Conservation (phyloP, 306 rosid species). For the Medicago arabica region DNA sequence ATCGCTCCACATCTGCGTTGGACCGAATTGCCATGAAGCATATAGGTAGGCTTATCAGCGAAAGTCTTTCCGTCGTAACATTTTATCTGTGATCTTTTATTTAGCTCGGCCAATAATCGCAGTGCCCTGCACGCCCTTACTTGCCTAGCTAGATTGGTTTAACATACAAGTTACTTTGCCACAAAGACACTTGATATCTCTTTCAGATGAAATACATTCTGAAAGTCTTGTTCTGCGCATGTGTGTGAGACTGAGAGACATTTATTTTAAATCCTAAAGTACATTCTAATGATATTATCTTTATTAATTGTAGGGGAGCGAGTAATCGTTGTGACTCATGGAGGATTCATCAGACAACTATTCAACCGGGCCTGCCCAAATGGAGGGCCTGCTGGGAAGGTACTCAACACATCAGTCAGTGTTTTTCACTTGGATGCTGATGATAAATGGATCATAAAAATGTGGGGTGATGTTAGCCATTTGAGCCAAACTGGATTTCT, state of each 20-base stretch:
- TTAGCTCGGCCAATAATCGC: conserved; percentile 4
- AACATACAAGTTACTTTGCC: conserved; percentile 18
- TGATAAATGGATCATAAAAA: conserved; percentile 64
- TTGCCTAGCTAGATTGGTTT: conserved; percentile 24
- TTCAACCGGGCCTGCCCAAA: conserved; percentile 59
- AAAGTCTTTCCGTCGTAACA: conserved; percentile 20
- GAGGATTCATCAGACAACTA: conserved; percentile 74
- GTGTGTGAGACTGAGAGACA: too few species aligned
- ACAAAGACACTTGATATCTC: too few species aligned
- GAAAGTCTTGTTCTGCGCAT: too few species aligned
- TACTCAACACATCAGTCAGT: conserved; percentile 72
- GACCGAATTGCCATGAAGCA: conserved; percentile 70
- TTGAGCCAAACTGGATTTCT: conserved; percentile 64
- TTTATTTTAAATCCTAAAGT: background rate
- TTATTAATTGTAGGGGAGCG: conserved; percentile 66
- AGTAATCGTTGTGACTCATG: conserved; percentile 74
- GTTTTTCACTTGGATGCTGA: conserved; percentile 70
- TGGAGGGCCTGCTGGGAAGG: conserved; percentile 52
- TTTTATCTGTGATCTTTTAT: conserved; percentile 15
- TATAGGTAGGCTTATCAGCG: conserved; percentile 56
- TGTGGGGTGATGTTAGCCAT: conserved; percentile 86
- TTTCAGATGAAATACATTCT: too few species aligned
- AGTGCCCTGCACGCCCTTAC: conserved; percentile 11
- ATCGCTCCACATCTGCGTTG: conserved; percentile 76
- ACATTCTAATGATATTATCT: conserved; percentile 2